Base-by-base conservation (phyloP, 2,329 filamentous ascomycete genomes). In the Oidium heveae region DNA sequence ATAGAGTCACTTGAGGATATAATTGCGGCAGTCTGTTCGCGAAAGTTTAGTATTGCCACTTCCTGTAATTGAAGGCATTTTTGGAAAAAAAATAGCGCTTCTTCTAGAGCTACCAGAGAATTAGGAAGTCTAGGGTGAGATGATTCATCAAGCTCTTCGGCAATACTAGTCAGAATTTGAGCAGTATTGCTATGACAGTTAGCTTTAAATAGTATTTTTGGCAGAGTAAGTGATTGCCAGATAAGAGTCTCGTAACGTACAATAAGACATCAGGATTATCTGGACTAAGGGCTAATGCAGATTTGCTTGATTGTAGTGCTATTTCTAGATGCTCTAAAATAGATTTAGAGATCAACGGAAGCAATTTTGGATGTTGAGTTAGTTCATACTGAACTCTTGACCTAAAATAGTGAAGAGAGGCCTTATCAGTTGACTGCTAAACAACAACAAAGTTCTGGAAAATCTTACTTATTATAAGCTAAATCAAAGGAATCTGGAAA, bases 311-410 rank as follows among this genome's bases (percentile, higher is more conserved):
- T 28, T 72, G 69, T 24, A 86, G 65, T 0, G 82, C 76, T 56
- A 75, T 71, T 43, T 74, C 69, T 22, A 86, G 66, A 24, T 79
- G 69, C n/a, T 74, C 71, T 2, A 72, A 61, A 13, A 73, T 66
- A 20, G 74, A 68, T 1, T 69, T 68, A 0, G 74, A 72, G n/a
- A 84, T 66, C 56, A 79, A 72, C 1, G 71, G 66, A n/a, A 76
- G 68, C 20, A 86, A 68, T 57, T 75, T 72, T 4, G 75, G 74
- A 64, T 85, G 76, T 58, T 83, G 80, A 20, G 78, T 77, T 56
- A 85, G 74, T 62, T 82, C 78, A 62, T 83, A 79, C 64, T 84
- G 74, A 34, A 85, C 71, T 58, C 80, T 73, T 28, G 82, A 81
- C 67, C 77, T 82, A 57, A 16, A 9, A 18, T 9, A 34, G 24